A percentile compares a stretch with the other conserved stretches of the same genome.
These are phyloP conservation scores for Gastrolobium villosum DNA, from an alignment of 306 rosid genomes.

Conservation along the genomic window DNA sequence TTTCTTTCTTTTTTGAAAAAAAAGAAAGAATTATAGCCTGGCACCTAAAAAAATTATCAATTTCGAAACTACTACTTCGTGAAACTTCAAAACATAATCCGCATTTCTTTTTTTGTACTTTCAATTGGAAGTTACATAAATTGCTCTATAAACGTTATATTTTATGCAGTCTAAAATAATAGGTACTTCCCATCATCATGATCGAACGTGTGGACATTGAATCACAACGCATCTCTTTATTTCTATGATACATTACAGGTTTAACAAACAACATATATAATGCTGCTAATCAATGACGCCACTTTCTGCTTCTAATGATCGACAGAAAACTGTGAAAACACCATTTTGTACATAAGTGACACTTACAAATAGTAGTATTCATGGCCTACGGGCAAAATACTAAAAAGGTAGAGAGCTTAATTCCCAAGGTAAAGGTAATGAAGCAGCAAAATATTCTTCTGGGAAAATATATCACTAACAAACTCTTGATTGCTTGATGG, in stretches of 20 bases:
- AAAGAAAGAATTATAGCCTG: too few species aligned
- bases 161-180: too few species aligned
- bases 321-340: not conserved
- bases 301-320: constrained; percentile 5
- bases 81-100: too few species aligned
- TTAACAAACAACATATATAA: constrained; percentile 6
- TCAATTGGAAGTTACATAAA: too few species aligned
- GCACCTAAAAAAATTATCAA: too few species aligned
- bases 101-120: too few species aligned
- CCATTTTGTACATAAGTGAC: constrained; percentile 15
- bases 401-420: constrained; percentile 26
- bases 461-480: constrained; percentile 3
- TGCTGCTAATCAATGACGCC: constrained; percentile 31
- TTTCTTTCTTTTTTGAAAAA: too few species aligned
- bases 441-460: constrained; percentile 27
- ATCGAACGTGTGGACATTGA: not conserved
- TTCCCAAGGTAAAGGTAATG: constrained; percentile 39
- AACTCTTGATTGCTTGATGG: not conserved
- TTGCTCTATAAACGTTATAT: too few species aligned
- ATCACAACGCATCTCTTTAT: too few species aligned
- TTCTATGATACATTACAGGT: not conserved
- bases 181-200: too few species aligned
- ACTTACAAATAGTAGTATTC: not conserved
- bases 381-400: constrained; percentile 13
- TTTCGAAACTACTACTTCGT: too few species aligned